Conservation (phyloP, 176 grass and related monocot genomes). For the Triticum dicoccoides region DNA sequence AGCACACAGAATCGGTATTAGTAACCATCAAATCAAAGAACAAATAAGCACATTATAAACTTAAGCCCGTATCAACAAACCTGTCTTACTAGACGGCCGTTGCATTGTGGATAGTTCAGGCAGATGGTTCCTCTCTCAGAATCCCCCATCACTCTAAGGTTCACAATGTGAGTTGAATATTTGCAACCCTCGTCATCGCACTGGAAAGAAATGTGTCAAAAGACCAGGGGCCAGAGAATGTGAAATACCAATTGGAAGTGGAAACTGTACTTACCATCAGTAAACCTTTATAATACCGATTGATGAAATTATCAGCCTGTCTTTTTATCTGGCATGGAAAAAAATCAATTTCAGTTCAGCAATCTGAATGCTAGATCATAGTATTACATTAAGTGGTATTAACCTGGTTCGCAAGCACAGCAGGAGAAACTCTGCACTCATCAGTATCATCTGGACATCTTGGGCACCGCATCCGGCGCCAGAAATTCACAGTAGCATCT, state of each 20-base stretch:
- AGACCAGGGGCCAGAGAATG: background rate
- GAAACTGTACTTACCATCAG: constrained; percentile 61
- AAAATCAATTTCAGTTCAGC: constrained; percentile 21
- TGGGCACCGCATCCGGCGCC: constrained; percentile 64
- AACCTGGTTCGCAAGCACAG: constrained; percentile 87
- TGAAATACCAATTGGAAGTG: background rate
- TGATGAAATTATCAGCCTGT: constrained; percentile 88
- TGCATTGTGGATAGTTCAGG: constrained; percentile 81
- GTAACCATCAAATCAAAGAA: constrained; percentile 1
- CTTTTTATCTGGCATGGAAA: constrained; percentile 73
- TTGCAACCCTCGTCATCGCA: constrained; percentile 89
- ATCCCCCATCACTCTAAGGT: constrained; percentile 90
- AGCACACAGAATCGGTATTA: constrained; percentile 27
- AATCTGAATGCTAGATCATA: background rate
- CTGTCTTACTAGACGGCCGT: constrained; percentile 79
- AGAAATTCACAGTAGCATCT: constrained; percentile 67
- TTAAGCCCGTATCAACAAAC: constrained; percentile 29
- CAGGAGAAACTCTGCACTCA: constrained; percentile 59
- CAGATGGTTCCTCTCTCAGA: constrained; percentile 82
- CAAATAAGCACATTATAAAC: constrained; percentile 12
- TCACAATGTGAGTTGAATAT: constrained; percentile 67
- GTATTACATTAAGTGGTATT: background rate
- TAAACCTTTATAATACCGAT: constrained; percentile 76
- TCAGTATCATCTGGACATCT: constrained; percentile 73
- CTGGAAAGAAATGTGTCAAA: constrained; percentile 49